Conservation (phyloP, 768 basidiomycete species). For the Thelephora aurantiotincta region DNA sequence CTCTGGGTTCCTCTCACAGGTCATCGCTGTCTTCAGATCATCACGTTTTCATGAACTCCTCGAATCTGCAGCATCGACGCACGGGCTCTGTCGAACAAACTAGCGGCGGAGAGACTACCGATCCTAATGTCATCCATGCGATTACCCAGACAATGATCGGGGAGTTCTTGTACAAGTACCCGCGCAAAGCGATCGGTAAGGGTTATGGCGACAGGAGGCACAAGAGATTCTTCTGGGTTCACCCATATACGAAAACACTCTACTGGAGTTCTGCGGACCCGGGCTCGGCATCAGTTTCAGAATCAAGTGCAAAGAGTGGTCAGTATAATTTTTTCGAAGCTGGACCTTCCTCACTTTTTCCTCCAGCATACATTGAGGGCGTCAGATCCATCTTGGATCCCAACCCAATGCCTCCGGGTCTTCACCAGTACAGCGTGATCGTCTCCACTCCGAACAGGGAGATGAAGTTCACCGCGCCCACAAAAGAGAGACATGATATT, state of each 20-base stretch:
- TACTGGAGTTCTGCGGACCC: slow-evolving; percentile 97
- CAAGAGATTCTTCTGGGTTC: slow-evolving; percentile 98
- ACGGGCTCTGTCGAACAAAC: slow-evolving; percentile 29
- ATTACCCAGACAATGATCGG: slow-evolving; percentile 99
- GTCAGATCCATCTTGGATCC: slow-evolving; percentile 88
- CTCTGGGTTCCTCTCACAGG: slow-evolving; percentile 62
- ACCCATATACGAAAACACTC: slow-evolving; percentile 94
- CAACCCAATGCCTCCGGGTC: slow-evolving; percentile 89
- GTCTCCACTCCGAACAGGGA: slow-evolving; percentile 89
- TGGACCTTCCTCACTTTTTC: not conserved
- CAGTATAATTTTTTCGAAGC: slow-evolving; percentile 21
- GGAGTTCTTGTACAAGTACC: slow-evolving; percentile 97
- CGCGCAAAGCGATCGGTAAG: slow-evolving; percentile 76
- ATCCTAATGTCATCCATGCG: slow-evolving; percentile 84
- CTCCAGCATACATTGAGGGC: slow-evolving; percentile 79
- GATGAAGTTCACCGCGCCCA: slow-evolving; percentile 97
- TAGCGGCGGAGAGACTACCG: slow-evolving; percentile 40
- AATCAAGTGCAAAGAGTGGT: slow-evolving; percentile 97
- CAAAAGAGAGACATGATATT: slow-evolving; percentile 91
- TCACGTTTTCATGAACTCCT: slow-evolving; percentile 31
- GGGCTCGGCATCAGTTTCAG: slow-evolving; percentile 72
- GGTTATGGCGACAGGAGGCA: slow-evolving; percentile 85
- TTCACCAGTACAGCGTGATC: slow-evolving; percentile 86
- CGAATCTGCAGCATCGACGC: slow-evolving; percentile 16
- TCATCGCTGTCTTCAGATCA: slow-evolving; percentile 77